Evolutionary conservation across 2,329 filamentous ascomycete species (phyloP).

Genomic region (Leptoxyphium fumago): DNA sequence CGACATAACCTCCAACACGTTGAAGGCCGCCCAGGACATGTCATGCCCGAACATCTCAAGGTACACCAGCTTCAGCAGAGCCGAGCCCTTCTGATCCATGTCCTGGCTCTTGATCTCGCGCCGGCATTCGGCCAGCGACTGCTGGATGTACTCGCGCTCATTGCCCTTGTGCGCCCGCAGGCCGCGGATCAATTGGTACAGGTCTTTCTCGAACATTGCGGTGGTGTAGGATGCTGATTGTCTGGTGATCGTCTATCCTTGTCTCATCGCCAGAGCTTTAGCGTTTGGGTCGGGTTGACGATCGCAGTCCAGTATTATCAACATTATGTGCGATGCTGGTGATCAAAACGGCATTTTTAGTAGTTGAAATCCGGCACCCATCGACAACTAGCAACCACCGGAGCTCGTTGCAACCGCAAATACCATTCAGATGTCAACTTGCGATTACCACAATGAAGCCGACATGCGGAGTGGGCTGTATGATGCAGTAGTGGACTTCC

Average conservation of each 20-base stretch:
- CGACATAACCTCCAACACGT: conserved; percentile 98
- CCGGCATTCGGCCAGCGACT: conserved; percentile 88
- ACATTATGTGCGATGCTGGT: background rate
- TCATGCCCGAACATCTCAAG: conserved; percentile 98
- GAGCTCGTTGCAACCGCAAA: background rate
- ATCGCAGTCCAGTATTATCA: background rate
- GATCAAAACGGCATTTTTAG: background rate
- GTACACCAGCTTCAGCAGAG: conserved; percentile 88
- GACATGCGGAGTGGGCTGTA: no score
- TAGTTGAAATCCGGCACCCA: background rate
- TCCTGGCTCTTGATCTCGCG: conserved; percentile 83
- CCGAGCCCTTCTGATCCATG: conserved; percentile 95
- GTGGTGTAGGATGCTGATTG: conserved; percentile 4
- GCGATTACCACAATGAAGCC: background rate
- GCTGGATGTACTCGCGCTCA: conserved; percentile 89
- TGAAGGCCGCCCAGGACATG: conserved; percentile 98
- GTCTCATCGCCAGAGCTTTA: background rate
- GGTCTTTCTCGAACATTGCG: conserved; percentile 91
- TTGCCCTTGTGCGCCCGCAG: conserved; percentile 89
- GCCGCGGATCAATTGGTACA: conserved; percentile 96
- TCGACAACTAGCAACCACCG: background rate
- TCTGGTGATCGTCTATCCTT: background rate
- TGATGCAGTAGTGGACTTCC: no score
- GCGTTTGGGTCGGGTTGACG: background rate
- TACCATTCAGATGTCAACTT: background rate